These are phyloP conservation scores for Thalassia testudinum DNA, from an alignment of 116 monocot species.

Conservation along the genomic window DNA sequence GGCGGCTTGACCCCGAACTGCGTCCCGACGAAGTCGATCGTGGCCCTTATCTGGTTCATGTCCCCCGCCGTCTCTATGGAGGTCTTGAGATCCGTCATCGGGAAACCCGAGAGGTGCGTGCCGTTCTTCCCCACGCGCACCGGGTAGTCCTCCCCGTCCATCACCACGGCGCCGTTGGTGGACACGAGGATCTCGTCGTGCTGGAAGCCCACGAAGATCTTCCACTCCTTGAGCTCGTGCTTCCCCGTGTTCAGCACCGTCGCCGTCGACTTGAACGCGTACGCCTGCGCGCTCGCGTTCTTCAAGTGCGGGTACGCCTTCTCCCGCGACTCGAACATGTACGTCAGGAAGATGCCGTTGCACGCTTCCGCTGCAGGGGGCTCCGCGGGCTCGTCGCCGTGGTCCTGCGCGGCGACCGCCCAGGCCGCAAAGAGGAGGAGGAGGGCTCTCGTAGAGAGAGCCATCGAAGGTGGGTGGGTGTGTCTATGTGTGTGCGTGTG, in stretches of 20 bases:
- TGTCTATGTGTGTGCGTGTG: no score
- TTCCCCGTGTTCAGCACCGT: constrained; percentile 64
- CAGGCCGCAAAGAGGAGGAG: not conserved
- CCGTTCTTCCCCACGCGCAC: constrained; percentile 56
- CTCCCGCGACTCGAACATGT: constrained; percentile 45
- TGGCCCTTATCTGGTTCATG: constrained; percentile 43
- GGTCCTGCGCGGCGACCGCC: constrained; percentile 21
- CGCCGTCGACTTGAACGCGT: constrained; percentile 58
- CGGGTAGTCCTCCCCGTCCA: constrained; percentile 53
- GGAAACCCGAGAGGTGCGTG: constrained; percentile 50
- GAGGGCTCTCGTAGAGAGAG: not conserved
- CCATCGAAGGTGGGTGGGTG: not conserved
- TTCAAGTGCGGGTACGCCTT: constrained; percentile 79
- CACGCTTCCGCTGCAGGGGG: constrained; percentile 49
- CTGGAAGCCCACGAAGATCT: constrained; percentile 72
- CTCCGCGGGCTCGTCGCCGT: constrained; percentile 9
- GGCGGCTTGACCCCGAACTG: constrained; percentile 79
- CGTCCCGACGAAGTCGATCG: constrained; percentile 59
- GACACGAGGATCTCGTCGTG: constrained; percentile 82
- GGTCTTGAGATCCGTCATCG: constrained; percentile 47
- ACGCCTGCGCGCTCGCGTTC: constrained; percentile 87
- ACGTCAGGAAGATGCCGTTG: constrained; percentile 67
- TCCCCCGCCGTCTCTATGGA: constrained; percentile 90
- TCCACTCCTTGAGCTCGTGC: constrained; percentile 61
- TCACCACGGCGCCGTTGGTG: constrained; percentile 43